phyloP scores from a whole-genome alignment of 371 early-diverging fungal genomes.

The Agmasoma carcini region DNA sequence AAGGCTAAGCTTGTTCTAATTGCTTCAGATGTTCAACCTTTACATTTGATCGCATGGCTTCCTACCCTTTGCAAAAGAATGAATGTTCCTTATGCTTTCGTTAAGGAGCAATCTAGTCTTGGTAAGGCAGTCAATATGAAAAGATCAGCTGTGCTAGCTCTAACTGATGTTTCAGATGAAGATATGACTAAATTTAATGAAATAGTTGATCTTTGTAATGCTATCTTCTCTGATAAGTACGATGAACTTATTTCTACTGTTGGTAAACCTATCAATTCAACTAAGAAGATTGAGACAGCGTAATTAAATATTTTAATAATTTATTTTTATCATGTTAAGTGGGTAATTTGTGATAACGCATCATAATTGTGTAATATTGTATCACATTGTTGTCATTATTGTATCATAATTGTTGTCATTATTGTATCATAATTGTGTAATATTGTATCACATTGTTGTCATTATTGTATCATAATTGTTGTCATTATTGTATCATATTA shows the following conservation, averaged over 20 bases:
- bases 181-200: slow-evolving; percentile 56
- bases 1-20: slow-evolving; percentile 94
- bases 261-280: slow-evolving; percentile 28
- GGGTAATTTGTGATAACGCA: too few species aligned
- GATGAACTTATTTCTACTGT: slow-evolving; percentile 44
- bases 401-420: too few species aligned
- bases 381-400: too few species aligned
- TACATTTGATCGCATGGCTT: slow-evolving; percentile 90
- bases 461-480: too few species aligned
- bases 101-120: slow-evolving; percentile 86
- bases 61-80: slow-evolving; percentile 99
- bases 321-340: too few species aligned
- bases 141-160: slow-evolving; percentile 82
- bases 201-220: slow-evolving; percentile 33
- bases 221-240: slow-evolving; percentile 46
- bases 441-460: too few species aligned
- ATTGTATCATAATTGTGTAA: too few species aligned
- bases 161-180: slow-evolving; percentile 79
- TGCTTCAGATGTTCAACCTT: slow-evolving; percentile 96
- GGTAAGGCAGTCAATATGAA: slow-evolving; percentile 95
- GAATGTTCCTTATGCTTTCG: slow-evolving; percentile 95
- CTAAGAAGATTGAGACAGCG: not conserved
- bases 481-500: too few species aligned
- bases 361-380: too few species aligned
- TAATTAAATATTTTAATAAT: too few species aligned